A percentile compares a stretch with the other conserved stretches of the same genome.
Conservation (phyloP, 2,329 filamentous ascomycete species). For the Fusarium sp. region DNA sequence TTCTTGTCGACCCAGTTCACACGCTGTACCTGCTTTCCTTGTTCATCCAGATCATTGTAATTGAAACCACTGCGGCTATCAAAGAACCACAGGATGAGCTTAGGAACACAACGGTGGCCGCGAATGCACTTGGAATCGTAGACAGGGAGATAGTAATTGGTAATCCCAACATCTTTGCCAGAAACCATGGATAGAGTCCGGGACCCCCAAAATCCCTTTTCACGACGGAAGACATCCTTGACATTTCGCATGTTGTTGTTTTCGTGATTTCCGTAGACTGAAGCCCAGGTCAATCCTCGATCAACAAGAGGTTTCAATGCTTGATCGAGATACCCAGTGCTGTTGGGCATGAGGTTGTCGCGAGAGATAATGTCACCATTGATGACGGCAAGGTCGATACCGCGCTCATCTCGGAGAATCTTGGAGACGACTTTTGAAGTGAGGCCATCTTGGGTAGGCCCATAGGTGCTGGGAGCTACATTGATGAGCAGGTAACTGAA, state of each 20-base stretch:
- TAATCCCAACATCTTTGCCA: conserved; percentile 48
- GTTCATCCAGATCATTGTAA: background rate
- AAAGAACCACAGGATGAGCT: conserved; percentile 75
- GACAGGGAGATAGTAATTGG: conserved; percentile 59
- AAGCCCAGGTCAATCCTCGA: conserved; percentile 68
- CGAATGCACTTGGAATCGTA: conserved; percentile 47
- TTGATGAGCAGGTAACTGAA: background rate
- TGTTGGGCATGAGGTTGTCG: conserved; percentile 66
- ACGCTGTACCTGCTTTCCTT: conserved; percentile 53
- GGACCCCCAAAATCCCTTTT: conserved; percentile 49
- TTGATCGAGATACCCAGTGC: conserved; percentile 65
- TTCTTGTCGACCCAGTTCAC: conserved; percentile 55
- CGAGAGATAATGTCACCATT: conserved; percentile 78
- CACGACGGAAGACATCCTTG: conserved; percentile 51
- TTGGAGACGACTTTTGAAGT: conserved; percentile 8
- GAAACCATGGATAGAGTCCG: conserved; percentile 55
- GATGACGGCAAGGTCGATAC: conserved; percentile 66
- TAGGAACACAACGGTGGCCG: conserved; percentile 45
- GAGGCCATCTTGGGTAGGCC: conserved; percentile 21
- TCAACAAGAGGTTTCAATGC: conserved; percentile 67
- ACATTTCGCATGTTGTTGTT: conserved; percentile 66
- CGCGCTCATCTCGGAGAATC: conserved; percentile 8
- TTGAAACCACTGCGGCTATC: conserved; percentile 68
- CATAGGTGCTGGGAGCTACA: conserved; percentile 17
- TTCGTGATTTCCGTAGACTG: conserved; percentile 78